Base-by-base conservation (phyloP, 176 grass and related monocot genomes). In the Carex pumila region DNA sequence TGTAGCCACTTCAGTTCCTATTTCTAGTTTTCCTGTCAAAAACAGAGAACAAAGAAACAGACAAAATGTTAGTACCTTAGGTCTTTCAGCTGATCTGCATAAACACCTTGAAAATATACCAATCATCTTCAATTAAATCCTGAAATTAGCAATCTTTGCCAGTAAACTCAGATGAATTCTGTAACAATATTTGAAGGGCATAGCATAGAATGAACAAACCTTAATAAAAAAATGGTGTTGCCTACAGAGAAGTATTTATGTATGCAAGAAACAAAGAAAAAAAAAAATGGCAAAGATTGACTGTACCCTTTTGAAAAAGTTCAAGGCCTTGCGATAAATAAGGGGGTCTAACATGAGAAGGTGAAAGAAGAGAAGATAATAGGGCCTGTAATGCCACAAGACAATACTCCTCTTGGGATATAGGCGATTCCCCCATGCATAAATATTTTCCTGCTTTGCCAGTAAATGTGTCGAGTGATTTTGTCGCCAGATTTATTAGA, bases 251-350 rank as follows among this genome's bases (percentile, higher is more conserved):
- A 29, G 21, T n/a, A 45, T 85, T 39, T 1, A 77, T 39, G n/a
- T 6, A 22, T 76, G 69, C 29, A 58, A 81, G 56, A 12, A 22
- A 21, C 12, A 54, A 36, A 34, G 45, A 19, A 5, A 66, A 81
- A 39, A 39, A 79, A 32, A 68, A 52, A 53, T 30, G 6, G 22
- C 52, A 41, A 47, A 78, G 50, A 34, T 31, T 2, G 1, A 61
- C 52, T 82, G 34, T 93, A 98, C 95, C 95, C 93, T 83, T 90
- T 82, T 74, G 94, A 69, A 98, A 95, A 77, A 93, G 88, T 87
- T 87, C 88, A 79, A 93, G 86, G 61, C 91, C 92, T 85, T 92
- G 83, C 36, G 92, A 90, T 76, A 98, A 92, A 41, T 95, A 86
- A 85, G 82, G 86, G 69, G 89, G 86, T 12, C 88, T 87, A 41